These are phyloP conservation scores for Ophiosphaerella herpotricha DNA, from an alignment of 2,329 filamentous ascomycete species.

Conservation along the genomic window DNA sequence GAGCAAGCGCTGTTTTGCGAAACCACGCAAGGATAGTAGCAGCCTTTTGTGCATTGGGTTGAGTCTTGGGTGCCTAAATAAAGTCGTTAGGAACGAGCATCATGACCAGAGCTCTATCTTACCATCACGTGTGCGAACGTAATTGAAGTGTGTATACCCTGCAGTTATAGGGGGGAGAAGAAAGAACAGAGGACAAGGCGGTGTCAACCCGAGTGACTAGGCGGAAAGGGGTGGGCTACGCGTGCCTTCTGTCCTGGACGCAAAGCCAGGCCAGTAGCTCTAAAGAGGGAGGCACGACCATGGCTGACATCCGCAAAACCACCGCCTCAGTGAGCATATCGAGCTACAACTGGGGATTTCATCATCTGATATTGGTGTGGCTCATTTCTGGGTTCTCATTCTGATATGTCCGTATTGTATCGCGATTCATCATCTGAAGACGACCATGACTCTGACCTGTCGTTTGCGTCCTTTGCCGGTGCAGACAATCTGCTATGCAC, in stretches of 20 bases:
- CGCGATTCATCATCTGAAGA: conserved; percentile 12
- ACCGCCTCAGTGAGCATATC: too few relatives aligned
- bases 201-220: too few relatives aligned
- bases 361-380: too few relatives aligned
- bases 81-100: conserved; percentile 10
- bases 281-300: conserved; percentile 14
- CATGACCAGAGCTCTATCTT: background rate
- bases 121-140: conserved; percentile 12
- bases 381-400: background rate
- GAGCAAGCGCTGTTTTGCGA: conserved; percentile 63
- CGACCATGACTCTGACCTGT: background rate
- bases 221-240: background rate
- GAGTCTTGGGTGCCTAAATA: conserved; percentile 57
- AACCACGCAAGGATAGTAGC: conserved; percentile 63
- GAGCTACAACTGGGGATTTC: background rate
- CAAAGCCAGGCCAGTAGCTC: conserved; percentile 7
- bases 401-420: conserved; percentile 15
- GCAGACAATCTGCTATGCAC: background rate
- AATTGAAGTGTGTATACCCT: background rate
- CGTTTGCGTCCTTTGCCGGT: background rate
- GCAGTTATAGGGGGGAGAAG: background rate
- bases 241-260: conserved; percentile 17
- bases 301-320: background rate
- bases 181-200: too few relatives aligned
- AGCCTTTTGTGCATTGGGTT: conserved; percentile 63